Evolutionary conservation across 177 flowering plant genomes (phyloP).

Genomic region (Tripterygium wilfordii): DNA sequence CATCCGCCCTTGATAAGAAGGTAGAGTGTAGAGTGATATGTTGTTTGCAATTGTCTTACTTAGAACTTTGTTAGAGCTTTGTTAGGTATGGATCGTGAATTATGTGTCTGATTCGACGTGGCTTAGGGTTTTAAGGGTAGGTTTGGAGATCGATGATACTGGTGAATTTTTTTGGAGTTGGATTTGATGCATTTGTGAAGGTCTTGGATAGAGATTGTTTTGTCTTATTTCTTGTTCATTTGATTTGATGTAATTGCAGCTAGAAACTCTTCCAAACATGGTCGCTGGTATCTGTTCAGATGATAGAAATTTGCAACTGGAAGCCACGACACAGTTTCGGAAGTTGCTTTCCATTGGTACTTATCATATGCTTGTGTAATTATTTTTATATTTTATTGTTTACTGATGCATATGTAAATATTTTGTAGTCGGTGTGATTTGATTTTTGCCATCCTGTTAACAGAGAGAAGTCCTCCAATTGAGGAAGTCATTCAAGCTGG

Average conservation of each 20-base stretch:
- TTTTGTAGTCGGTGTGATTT: neutral
- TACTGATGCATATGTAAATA: neutral
- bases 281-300: constrained; percentile 63
- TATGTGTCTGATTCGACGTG: too few relatives aligned
- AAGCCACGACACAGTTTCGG: constrained; percentile 72
- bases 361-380: neutral
- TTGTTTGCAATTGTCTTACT: too few relatives aligned
- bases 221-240: too few relatives aligned
- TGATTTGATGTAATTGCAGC: constrained; percentile 23
- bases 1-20: constrained; percentile 51
- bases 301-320: constrained; percentile 47
- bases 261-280: constrained; percentile 73
- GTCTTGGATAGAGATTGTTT: too few relatives aligned
- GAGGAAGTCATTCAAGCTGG: constrained; percentile 64
- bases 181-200: too few relatives aligned
- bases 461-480: constrained; percentile 53
- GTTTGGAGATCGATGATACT: too few relatives aligned
- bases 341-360: constrained; percentile 75
- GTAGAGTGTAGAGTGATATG: too few relatives aligned
- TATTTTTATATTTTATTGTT: neutral
- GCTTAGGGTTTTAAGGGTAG: too few relatives aligned
- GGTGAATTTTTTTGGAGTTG: too few relatives aligned
- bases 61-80: too few relatives aligned
- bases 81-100: too few relatives aligned
- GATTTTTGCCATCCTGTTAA: neutral